phyloP scores from a whole-genome alignment of 2,329 filamentous ascomycete species.

The Verticillium isaacii region DNA sequence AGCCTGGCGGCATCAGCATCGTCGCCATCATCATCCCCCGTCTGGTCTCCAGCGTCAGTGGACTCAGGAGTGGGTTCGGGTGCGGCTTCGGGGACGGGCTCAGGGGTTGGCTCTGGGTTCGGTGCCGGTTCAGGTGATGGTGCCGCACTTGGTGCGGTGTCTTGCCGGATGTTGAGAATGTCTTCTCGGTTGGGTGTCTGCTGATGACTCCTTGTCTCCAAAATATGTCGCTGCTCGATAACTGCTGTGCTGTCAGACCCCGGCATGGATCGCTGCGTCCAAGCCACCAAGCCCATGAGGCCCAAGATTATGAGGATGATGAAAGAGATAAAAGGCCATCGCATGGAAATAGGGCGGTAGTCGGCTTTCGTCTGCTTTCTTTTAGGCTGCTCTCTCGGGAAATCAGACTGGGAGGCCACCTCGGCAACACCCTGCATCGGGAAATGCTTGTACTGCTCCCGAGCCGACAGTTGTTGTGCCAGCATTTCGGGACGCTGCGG shows the following conservation, averaged over 20 bases:
- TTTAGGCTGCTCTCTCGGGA: background rate
- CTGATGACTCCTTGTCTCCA: background rate
- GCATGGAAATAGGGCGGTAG: conserved; percentile 25
- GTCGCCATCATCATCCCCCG: background rate
- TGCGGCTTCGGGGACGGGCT: background rate
- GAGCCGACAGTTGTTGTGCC: background rate
- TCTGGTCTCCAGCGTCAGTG: background rate
- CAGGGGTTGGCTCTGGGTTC: background rate
- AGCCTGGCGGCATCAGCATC: background rate
- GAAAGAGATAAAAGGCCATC: conserved; percentile 24
- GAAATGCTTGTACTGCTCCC: background rate
- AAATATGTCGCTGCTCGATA: conserved; percentile 11
- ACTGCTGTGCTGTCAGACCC: conserved; percentile 21
- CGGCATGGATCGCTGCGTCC: conserved; percentile 22
- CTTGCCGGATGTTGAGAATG: conserved; percentile 6
- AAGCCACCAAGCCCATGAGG: conserved; percentile 21
- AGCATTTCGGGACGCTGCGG: background rate
- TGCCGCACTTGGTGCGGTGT: background rate
- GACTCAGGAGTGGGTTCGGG: background rate
- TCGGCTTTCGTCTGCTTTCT: conserved; percentile 12
- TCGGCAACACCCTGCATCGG: background rate
- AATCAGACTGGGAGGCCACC: background rate
- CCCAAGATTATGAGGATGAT: conserved; percentile 18
- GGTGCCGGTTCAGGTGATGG: background rate
- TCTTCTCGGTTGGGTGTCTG: background rate